These are phyloP conservation scores for Hordeum marinum DNA, from an alignment of 176 grass and related monocot species.

Conservation along the genomic window DNA sequence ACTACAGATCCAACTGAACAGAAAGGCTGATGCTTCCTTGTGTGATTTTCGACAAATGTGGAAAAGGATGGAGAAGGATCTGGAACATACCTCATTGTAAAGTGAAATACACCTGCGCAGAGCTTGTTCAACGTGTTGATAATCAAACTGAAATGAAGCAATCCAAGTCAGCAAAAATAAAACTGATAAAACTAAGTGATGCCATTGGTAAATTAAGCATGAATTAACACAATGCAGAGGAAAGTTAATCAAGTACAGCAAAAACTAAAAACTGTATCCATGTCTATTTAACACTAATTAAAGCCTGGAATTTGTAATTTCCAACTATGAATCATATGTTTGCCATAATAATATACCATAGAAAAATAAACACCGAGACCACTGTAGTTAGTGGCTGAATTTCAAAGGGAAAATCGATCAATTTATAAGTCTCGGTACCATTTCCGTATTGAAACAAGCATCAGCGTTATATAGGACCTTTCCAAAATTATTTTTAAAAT, in stretches of 20 bases:
- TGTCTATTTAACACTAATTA: neutral
- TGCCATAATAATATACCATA: neutral
- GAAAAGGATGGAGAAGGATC: neutral
- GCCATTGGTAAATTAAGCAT: neutral
- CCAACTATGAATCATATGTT: neutral
- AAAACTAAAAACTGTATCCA: neutral
- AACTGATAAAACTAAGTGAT: neutral
- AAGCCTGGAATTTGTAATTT: neutral
- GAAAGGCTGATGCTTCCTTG: neutral
- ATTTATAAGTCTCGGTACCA: neutral
- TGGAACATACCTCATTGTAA: conserved; percentile 58
- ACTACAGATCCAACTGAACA: neutral
- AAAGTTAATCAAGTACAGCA: neutral
- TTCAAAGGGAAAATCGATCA: neutral
- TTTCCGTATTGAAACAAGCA: neutral
- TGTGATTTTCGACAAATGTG: neutral
- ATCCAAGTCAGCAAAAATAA: neutral
- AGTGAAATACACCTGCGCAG: conserved; percentile 67
- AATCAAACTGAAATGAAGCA: conserved; percentile 43
- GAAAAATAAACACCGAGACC: neutral
- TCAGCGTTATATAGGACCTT: conserved; percentile 14
- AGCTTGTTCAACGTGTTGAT: conserved; percentile 49
- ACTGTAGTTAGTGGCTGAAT: neutral
- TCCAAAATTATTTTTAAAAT: conserved; percentile 23
- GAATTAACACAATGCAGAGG: neutral